These are phyloP conservation scores for Leishmania aethiopica DNA, from an alignment of 208 protist species.

Conservation along the genomic window DNA sequence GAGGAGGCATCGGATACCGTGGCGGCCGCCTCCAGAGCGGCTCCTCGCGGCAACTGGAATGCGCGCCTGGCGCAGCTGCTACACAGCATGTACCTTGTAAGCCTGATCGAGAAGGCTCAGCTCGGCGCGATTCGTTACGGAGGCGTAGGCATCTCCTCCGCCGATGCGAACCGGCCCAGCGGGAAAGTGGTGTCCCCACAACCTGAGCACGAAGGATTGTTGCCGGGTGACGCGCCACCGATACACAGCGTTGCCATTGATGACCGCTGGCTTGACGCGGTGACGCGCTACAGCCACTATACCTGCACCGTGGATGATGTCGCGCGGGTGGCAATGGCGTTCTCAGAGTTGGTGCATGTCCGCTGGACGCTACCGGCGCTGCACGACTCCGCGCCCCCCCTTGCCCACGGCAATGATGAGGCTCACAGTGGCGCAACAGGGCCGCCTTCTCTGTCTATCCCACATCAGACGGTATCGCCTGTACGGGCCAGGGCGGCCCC, in stretches of 20 bases:
- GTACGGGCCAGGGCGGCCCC: background rate
- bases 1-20: background rate
- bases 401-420: background rate
- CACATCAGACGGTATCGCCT: background rate
- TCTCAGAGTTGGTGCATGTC: conserved; percentile 52
- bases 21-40: background rate
- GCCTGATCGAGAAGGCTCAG: conserved; percentile 73
- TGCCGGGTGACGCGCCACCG: background rate
- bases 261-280: conserved; percentile 60
- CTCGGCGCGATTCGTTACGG: conserved; percentile 32
- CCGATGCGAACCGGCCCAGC: background rate
- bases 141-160: background rate
- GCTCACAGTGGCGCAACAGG: background rate
- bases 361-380: conserved; percentile 31
- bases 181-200: background rate
- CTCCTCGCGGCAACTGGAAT: conserved; percentile 11
- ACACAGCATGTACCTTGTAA: conserved; percentile 74
- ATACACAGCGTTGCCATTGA: conserved; percentile 30
- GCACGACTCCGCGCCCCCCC: background rate
- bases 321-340: conserved; percentile 55
- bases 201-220: background rate
- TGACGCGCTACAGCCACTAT: conserved; percentile 60
- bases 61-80: conserved; percentile 54
- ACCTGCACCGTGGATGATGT: conserved; percentile 66
- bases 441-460: background rate